Conservation (phyloP, 164 flowering plant species). For the Magnolia officinalis region DNA sequence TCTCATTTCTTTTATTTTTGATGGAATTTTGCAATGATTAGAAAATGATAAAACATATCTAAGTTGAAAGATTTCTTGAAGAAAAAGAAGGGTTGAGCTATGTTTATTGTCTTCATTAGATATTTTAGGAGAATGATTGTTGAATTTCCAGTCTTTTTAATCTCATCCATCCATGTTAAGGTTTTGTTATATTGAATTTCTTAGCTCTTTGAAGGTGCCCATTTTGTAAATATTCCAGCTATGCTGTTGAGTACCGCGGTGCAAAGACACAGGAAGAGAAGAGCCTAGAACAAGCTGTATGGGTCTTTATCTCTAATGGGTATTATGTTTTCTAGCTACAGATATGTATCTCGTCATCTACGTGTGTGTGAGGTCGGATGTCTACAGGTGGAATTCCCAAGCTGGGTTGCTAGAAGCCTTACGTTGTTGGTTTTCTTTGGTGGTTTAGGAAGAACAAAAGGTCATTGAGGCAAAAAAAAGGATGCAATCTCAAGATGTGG, state of each 20-base stretch:
- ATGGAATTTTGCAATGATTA: neutral
- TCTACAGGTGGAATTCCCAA: neutral
- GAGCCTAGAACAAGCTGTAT: constrained; percentile 28
- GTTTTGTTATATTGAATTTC: constrained; percentile 11
- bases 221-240: constrained; percentile 30
- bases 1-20: neutral
- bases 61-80: neutral
- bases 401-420: constrained; percentile 3
- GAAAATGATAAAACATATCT: neutral
- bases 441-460: constrained; percentile 36
- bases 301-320: constrained; percentile 13
- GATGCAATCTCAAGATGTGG: constrained; percentile 24
- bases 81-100: neutral
- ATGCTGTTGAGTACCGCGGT: constrained; percentile 34
- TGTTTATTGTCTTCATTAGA: neutral
- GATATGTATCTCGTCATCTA: neutral
- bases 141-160: neutral
- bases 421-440: constrained; percentile 3
- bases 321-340: neutral
- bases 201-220: constrained; percentile 33
- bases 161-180: neutral
- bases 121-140: neutral
- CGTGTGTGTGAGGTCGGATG: neutral
- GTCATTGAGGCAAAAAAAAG: constrained; percentile 37
- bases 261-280: constrained; percentile 34